Evolutionary conservation across 805 yeast species (phyloP).

Genomic region (Vanderwaltozyma yarrowii): DNA sequence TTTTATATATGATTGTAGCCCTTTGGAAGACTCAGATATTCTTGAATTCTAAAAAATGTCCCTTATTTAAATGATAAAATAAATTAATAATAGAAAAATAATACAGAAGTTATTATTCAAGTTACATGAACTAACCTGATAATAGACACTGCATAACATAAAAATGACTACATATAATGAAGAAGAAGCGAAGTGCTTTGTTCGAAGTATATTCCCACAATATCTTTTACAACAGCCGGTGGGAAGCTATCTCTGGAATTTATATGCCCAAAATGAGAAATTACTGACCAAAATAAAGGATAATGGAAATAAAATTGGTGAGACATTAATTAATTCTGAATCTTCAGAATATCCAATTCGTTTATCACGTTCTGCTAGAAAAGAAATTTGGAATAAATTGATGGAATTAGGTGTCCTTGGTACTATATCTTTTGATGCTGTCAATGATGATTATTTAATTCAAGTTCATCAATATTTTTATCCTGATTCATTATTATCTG

Average conservation of each 20-base stretch:
- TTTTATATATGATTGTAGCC: too few species aligned
- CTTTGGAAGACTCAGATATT: too few species aligned
- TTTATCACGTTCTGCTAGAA: constrained; percentile 5
- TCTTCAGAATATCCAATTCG: neutral
- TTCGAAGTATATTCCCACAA: constrained; percentile 21
- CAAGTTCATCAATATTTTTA: constrained; percentile 26
- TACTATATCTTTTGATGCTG: constrained; percentile 22
- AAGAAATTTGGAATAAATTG: constrained; percentile 26
- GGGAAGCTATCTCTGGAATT: constrained; percentile 20
- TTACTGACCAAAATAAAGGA: constrained; percentile 13
- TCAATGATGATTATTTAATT: constrained; percentile 23
- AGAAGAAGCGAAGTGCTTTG: constrained; percentile 18
- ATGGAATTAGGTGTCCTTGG: constrained; percentile 26
- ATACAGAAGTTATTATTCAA: too few species aligned
- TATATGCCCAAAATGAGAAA: constrained; percentile 19
- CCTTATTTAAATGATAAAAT: too few species aligned
- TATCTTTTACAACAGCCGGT: constrained; percentile 27
- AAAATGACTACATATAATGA: constrained; percentile 7
- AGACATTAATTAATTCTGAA: too few species aligned
- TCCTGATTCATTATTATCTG: constrained; percentile 8
- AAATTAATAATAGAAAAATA: too few species aligned
- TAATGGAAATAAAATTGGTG: neutral
- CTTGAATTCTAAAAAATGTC: too few species aligned
- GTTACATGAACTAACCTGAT: too few species aligned
- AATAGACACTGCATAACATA: too few species aligned